Base-by-base conservation (phyloP, 495 filamentous ascomycete genomes). In the Corynascus novoguineensis region DNA sequence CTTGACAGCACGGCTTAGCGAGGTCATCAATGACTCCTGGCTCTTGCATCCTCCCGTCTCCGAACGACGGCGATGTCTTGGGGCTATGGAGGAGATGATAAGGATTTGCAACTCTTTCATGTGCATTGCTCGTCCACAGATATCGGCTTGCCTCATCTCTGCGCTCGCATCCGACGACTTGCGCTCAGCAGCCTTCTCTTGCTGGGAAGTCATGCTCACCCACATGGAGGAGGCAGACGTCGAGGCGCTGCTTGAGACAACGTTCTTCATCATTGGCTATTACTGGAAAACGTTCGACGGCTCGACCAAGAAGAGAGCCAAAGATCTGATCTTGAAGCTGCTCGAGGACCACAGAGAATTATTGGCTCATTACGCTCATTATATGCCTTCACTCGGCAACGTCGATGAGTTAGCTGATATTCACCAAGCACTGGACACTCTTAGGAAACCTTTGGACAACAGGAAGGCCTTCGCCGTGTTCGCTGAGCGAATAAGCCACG, bases 1-100 rank as follows among this genome's bases (percentile, higher is more conserved):
- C n/a, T 81, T 97, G 54, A 90, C 95, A 67, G 81, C 86, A 17
- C 83, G 87, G 44, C 83, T 97, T 54, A 86, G 87, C 6, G 86
- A 92, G 59, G 80, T 83, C 11, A 84, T 99, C 50, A 95, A 89
- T 63, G 87, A 90, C 64, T 76, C 77, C 14, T 69, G 75, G 60
- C 75, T 83, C 40, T 73, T 82, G 1, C 46, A 68, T 24, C 54
- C 65, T 5, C 68, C 70, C 4, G 68, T 84, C 24, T 74, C 81
- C 27, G 89, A 96, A 61, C 86, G 88, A 63, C 83, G 78, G 48
- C 78, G 89, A 46, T 88, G 85, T 54, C 74, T 98, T 2, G 81
- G 81, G 55, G 93, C 87, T 1, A 87, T 99, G 64, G 86, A 88
- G 60, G 91, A 90, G 65, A 89, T 97, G 86, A 84, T 97, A 45